phyloP scores from a whole-genome alignment of 2,329 filamentous ascomycete species.

The Camptophora hylomeconis region DNA sequence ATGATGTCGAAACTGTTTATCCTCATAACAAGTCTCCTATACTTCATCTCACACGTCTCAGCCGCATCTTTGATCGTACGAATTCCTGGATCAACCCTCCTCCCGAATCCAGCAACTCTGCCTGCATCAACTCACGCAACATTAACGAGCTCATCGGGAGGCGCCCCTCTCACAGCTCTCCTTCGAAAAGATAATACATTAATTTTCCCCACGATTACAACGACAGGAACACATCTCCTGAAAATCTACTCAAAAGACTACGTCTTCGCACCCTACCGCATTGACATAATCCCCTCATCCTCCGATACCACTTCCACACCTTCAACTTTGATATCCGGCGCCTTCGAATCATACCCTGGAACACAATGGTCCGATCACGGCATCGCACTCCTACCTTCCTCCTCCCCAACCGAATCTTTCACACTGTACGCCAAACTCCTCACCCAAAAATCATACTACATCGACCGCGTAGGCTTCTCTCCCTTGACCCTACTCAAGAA shows the following conservation, averaged over 20 bases:
- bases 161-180: slow-evolving; percentile 31
- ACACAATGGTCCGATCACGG: slow-evolving; percentile 17
- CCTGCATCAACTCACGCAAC: slow-evolving; percentile 39
- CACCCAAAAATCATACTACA: slow-evolving; percentile 60
- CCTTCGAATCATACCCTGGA: slow-evolving; percentile 14
- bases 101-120: slow-evolving; percentile 30
- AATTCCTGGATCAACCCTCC: slow-evolving; percentile 28
- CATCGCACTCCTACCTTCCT: slow-evolving; percentile 8
- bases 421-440: slow-evolving; percentile 50
- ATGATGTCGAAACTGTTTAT: too few species aligned
- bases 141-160: slow-evolving; percentile 27
- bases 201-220: slow-evolving; percentile 54
- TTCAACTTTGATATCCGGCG: slow-evolving; percentile 17
- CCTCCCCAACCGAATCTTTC: slow-evolving; percentile 23
- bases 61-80: slow-evolving; percentile 28
- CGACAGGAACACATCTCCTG: slow-evolving; percentile 61
- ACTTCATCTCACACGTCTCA: too few species aligned
- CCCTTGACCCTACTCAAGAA: slow-evolving; percentile 77
- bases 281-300: slow-evolving; percentile 47
- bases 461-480: slow-evolving; percentile 61
- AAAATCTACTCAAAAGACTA: slow-evolving; percentile 66
- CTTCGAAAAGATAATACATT: slow-evolving; percentile 47
- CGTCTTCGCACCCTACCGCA: slow-evolving; percentile 63
- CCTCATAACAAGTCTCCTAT: too few species aligned
- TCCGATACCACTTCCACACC: slow-evolving; percentile 28